phyloP scores from a whole-genome alignment of 2,329 filamentous ascomycete genomes.

The Gnomoniopsis sp. region DNA sequence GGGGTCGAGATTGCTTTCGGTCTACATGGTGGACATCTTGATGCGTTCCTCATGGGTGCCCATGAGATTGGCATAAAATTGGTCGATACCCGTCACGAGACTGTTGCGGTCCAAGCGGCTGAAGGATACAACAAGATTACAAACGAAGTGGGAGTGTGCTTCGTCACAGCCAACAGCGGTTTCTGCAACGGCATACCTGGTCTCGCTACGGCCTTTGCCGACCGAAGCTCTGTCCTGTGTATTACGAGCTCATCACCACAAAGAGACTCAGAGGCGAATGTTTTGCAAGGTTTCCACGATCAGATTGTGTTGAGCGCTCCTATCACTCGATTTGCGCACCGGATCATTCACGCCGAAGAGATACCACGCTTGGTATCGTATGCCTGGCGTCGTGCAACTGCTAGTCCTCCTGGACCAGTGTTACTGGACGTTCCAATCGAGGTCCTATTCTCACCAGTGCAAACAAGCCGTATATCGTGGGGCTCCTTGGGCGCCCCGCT shows the following conservation, averaged over 20 bases:
- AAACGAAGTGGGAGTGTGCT: conserved; percentile 41
- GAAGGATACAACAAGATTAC: conserved; percentile 42
- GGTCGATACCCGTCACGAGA: conserved; percentile 44
- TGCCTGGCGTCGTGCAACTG: conserved; percentile 35
- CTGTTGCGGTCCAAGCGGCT: conserved; percentile 43
- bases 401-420: conserved; percentile 37
- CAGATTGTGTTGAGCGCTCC: conserved; percentile 40
- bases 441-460: conserved; percentile 35
- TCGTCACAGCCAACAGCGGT: conserved; percentile 45
- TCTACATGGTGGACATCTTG: conserved; percentile 44
- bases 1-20: conserved; percentile 43
- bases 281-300: conserved; percentile 43
- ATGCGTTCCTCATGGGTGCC: conserved; percentile 44
- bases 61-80: conserved; percentile 36
- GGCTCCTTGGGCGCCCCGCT: conserved; percentile 35
- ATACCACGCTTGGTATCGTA: conserved; percentile 41
- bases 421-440: conserved; percentile 37
- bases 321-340: conserved; percentile 42
- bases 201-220: conserved; percentile 41
- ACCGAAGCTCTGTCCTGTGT: conserved; percentile 40
- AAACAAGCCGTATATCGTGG: conserved; percentile 34
- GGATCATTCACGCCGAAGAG: conserved; percentile 40
- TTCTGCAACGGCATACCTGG: conserved; percentile 43
- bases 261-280: conserved; percentile 42
- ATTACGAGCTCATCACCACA: conserved; percentile 41